Evolutionary conservation across 2,329 filamentous ascomycete genomes (phyloP).

Genomic region (Colletotrichum tropicale): DNA sequence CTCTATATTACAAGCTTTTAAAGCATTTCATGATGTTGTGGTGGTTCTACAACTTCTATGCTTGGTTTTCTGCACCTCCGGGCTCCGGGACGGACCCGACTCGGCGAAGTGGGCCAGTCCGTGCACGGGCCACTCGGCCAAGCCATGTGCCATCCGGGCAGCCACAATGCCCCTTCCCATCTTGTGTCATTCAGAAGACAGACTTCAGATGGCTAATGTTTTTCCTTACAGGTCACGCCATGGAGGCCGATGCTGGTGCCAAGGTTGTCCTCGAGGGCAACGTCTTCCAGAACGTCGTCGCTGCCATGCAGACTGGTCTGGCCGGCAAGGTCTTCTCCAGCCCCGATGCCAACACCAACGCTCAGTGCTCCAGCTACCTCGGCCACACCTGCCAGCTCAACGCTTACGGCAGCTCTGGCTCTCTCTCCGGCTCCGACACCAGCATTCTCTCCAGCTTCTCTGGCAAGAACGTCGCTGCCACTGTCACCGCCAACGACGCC

Average conservation of each 20-base stretch:
- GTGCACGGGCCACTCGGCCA: background rate
- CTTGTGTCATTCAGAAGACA: background rate
- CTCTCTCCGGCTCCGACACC: conserved; percentile 45
- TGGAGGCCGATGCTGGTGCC: conserved; percentile 51
- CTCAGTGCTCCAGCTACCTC: conserved; percentile 46
- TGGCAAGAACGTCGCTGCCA: conserved; percentile 44
- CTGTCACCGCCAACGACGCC: conserved; percentile 36
- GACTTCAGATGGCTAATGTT: conserved; percentile 32
- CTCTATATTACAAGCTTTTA: background rate
- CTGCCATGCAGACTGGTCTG: conserved; percentile 39
- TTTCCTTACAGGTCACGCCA: conserved; percentile 61
- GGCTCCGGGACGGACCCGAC: background rate
- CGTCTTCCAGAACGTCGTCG: conserved; percentile 58
- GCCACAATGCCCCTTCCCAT: no score
- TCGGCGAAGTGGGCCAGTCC: background rate
- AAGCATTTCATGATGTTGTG: background rate
- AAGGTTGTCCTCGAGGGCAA: conserved; percentile 59
- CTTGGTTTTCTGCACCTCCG: background rate
- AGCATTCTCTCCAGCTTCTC: conserved; percentile 49
- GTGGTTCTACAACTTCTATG: no score
- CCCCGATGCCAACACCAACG: conserved; percentile 35
- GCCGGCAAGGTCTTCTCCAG: conserved; percentile 37
- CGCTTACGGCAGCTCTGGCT: conserved; percentile 45
- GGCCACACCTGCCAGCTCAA: conserved; percentile 57
- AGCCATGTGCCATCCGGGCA: background rate